A percentile compares a stretch with the other conserved stretches of the same genome.
These are phyloP conservation scores for Marsdenia floribunda DNA, from an alignment of 257 asterid species.

Conservation along the genomic window DNA sequence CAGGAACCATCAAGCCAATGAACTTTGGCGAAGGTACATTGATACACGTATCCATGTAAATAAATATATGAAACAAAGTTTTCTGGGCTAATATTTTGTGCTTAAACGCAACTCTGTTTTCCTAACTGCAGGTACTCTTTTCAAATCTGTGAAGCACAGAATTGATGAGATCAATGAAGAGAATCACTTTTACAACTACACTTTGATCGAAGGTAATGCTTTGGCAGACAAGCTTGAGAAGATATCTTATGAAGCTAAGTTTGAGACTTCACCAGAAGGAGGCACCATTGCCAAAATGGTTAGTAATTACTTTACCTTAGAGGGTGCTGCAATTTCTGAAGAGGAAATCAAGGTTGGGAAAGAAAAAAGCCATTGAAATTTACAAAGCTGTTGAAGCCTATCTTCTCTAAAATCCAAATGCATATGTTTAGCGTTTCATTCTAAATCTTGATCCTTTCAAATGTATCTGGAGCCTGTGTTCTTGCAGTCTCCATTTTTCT, in stretches of 20 bases:
- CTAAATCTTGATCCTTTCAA: background rate
- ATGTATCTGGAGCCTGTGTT: background rate
- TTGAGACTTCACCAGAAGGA: constrained; percentile 23
- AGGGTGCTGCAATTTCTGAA: constrained; percentile 16
- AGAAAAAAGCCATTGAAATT: constrained; percentile 12
- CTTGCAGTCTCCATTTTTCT: background rate
- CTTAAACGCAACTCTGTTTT: background rate
- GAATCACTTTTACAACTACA: constrained; percentile 5
- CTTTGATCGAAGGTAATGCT: constrained; percentile 20
- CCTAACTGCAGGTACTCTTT: background rate
- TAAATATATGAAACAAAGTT: too few relatives aligned
- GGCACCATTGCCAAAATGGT: constrained; percentile 15
- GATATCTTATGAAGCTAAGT: constrained; percentile 18
- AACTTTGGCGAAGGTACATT: constrained; percentile 35
- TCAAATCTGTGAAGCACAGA: constrained; percentile 20
- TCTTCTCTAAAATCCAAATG: constrained; percentile 18
- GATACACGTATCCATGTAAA: background rate
- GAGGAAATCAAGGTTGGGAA: constrained; percentile 23
- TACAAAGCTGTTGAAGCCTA: constrained; percentile 23
- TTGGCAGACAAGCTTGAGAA: constrained; percentile 20
- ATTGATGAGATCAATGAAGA: constrained; percentile 21
- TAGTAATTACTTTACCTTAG: constrained; percentile 10
- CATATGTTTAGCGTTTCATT: constrained; percentile 9
- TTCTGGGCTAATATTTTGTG: background rate
- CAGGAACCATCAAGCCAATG: constrained; percentile 42